Evolutionary conservation across 2,329 filamentous ascomycete species (phyloP).

Genomic region (Alternaria dauci): DNA sequence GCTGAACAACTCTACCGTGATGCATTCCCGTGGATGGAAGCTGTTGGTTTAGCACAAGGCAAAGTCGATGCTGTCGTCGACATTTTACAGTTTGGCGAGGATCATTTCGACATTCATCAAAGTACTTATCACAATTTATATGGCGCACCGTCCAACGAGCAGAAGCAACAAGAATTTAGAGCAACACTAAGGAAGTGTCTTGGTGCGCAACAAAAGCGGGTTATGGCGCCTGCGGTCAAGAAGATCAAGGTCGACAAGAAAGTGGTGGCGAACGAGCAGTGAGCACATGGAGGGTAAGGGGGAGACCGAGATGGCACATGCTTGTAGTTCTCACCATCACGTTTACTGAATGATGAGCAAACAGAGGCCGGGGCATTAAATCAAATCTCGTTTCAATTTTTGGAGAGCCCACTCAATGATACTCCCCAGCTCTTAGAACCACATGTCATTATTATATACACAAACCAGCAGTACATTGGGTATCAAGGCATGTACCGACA

Average conservation of each 20-base stretch:
- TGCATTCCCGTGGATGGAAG: conserved; percentile 49
- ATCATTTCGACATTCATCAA: background rate
- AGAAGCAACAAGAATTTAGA: conserved; percentile 23
- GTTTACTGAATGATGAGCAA: background rate
- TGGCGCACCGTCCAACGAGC: background rate
- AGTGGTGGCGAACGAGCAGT: conserved; percentile 6
- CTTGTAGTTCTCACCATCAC: background rate
- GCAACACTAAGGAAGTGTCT: conserved; percentile 31
- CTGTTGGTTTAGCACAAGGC: conserved; percentile 37
- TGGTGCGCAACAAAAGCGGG: conserved; percentile 25
- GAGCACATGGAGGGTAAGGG: background rate
- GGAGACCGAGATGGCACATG: background rate
- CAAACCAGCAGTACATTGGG: background rate
- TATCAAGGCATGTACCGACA: background rate
- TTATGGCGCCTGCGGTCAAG: conserved; percentile 16
- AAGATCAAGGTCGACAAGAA: conserved; percentile 6
- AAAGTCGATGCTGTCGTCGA: conserved; percentile 43
- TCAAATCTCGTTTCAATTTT: background rate
- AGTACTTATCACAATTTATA: too few species aligned
- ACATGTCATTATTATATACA: background rate
- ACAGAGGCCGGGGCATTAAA: background rate
- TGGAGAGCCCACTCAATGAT: background rate
- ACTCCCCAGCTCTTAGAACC: background rate
- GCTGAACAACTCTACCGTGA: conserved; percentile 48
- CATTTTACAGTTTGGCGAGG: conserved; percentile 23